Evolutionary conservation across 2,329 filamentous ascomycete genomes (phyloP).

Genomic region (Alternaria arbusti): DNA sequence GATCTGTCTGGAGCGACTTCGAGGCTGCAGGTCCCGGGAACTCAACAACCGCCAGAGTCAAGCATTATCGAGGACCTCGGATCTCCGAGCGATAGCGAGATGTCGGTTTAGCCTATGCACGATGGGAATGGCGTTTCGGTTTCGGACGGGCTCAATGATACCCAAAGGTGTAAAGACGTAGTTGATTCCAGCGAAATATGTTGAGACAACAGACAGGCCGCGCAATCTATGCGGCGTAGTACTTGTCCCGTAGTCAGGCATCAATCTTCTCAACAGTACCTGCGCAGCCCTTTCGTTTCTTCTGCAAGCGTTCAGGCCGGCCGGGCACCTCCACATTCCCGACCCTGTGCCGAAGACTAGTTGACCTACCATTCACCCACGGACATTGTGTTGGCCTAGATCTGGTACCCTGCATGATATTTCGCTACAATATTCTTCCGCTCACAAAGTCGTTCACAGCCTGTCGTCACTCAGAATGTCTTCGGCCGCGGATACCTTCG

Average conservation of each 20-base stretch:
- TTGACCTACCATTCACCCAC: conserved; percentile 1
- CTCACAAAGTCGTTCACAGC: background rate
- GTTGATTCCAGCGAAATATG: background rate
- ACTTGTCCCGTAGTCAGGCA: background rate
- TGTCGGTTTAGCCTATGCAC: background rate
- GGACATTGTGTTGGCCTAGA: conserved; percentile 1
- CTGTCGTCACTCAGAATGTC: conserved; percentile 2
- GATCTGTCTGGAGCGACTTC: background rate
- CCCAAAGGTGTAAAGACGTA: background rate
- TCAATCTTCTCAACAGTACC: background rate
- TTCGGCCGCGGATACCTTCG: conserved; percentile 25
- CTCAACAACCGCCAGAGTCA: conserved; percentile 21
- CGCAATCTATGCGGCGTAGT: background rate
- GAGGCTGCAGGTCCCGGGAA: conserved; percentile 3
- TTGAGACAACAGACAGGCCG: background rate
- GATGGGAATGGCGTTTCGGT: background rate
- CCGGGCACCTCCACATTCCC: conserved; percentile 2
- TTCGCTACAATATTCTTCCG: conserved; percentile 2
- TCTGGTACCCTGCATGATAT: background rate
- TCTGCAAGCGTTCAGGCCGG: background rate
- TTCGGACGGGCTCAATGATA: conserved; percentile 6
- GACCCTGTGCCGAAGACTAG: conserved; percentile 1
- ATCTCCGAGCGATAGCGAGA: conserved; percentile 18
- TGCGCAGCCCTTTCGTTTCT: background rate
- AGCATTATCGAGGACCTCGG: conserved; percentile 31